These are phyloP conservation scores for Papiliotrema terrestris DNA, from an alignment of 1,284 basidiomycete genomes.

Conservation along the genomic window DNA sequence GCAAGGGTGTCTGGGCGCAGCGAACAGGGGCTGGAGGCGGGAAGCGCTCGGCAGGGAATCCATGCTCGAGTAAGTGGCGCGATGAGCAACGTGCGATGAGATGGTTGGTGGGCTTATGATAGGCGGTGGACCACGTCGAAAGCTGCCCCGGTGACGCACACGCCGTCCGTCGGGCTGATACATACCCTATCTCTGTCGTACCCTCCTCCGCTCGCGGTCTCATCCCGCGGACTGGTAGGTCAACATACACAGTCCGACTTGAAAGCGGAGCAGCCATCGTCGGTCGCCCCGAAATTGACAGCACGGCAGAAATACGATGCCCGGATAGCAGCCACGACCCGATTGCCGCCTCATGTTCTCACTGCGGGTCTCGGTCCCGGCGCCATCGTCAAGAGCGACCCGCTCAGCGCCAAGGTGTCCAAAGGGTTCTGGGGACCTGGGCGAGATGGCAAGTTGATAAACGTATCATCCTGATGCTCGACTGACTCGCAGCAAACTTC, in stretches of 20 bases:
- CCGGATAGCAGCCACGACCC: conserved; percentile 34
- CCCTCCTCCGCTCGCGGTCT: conserved; percentile 19
- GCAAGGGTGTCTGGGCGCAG: conserved; percentile 17
- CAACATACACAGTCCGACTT: conserved; percentile 23
- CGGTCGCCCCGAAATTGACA: conserved; percentile 21
- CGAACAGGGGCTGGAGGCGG: conserved; percentile 29
- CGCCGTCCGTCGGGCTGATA: conserved; percentile 37
- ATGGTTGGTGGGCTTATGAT: neutral
- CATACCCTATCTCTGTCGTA: conserved; percentile 43
- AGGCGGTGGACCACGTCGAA: conserved; percentile 43
- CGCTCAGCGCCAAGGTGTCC: conserved; percentile 42
- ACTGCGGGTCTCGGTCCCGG: conserved; percentile 36
- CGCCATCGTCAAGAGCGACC: conserved; percentile 41
- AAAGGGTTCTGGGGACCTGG: conserved; percentile 47
- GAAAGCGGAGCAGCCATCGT: neutral
- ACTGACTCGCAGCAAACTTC: conserved; percentile 31
- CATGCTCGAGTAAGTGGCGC: conserved; percentile 41
- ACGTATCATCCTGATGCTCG: neutral
- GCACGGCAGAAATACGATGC: conserved; percentile 44
- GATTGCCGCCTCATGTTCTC: conserved; percentile 39
- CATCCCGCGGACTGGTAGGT: conserved; percentile 22
- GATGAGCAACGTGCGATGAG: neutral
- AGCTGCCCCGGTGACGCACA: conserved; percentile 29
- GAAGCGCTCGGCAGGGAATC: conserved; percentile 35
- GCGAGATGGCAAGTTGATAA: conserved; percentile 29